A percentile compares a stretch with the other conserved stretches of the same genome.
These are phyloP conservation scores for Gnomoniopsis smithogilvyi DNA, from an alignment of 2,329 filamentous ascomycete genomes.

Conservation along the genomic window DNA sequence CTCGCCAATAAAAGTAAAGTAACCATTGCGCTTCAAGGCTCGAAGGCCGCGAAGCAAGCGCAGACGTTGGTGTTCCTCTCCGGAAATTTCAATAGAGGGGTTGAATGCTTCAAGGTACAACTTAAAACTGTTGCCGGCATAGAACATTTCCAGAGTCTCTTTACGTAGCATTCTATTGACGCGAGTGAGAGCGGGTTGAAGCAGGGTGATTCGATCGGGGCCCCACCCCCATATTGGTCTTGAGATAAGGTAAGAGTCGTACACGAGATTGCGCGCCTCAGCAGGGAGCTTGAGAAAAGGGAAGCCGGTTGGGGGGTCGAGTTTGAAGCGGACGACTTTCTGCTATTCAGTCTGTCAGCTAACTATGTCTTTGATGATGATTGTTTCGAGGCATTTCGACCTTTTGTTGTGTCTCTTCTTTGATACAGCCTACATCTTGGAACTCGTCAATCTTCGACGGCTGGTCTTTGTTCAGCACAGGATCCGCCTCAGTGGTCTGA, in stretches of 20 bases:
- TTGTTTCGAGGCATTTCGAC: no score
- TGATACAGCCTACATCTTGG: no score
- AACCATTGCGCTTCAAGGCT: neutral
- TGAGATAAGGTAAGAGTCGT: neutral
- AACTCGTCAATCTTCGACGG: no score
- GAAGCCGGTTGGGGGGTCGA: neutral
- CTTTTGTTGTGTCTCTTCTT: no score
- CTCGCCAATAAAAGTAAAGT: neutral
- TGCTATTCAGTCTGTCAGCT: no score
- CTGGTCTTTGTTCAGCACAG: no score
- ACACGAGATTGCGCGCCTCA: neutral
- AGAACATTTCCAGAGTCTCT: neutral
- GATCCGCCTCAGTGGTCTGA: no score
- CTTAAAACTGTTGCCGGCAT: neutral
- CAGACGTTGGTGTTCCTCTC: neutral
- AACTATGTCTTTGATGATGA: no score
- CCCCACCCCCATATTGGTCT: neutral
- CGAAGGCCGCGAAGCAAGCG: neutral
- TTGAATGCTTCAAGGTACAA: neutral
- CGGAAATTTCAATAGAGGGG: neutral
- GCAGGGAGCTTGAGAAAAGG: neutral
- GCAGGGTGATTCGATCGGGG: neutral
- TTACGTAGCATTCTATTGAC: neutral
- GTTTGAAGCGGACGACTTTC: neutral
- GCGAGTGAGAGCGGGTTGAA: neutral